Evolutionary conservation across 345 rosid species (phyloP).

Genomic region (Trapa incisa): DNA sequence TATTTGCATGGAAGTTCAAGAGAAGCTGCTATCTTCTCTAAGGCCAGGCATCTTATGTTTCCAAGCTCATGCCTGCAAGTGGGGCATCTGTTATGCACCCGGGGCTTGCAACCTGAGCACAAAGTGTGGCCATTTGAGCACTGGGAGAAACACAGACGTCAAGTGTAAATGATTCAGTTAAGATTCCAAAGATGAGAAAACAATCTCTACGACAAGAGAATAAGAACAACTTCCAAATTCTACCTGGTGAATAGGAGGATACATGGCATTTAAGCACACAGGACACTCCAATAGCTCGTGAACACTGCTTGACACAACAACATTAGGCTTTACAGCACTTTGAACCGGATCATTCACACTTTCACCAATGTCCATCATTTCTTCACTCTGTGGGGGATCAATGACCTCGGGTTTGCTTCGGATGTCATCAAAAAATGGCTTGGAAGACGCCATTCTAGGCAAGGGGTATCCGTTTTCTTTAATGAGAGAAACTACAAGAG

Average conservation of each 20-base stretch:
- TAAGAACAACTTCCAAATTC: conserved; percentile 1
- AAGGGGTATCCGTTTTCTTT: background rate
- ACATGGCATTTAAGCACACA: conserved; percentile 78
- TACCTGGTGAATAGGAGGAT: conserved; percentile 90
- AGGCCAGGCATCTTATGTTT: conserved; percentile 74
- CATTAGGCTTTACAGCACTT: conserved; percentile 37
- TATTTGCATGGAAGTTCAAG: conserved; percentile 76
- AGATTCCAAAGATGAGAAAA: background rate
- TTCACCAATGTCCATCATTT: conserved; percentile 35
- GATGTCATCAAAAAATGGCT: conserved; percentile 43
- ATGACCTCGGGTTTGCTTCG: conserved; percentile 55
- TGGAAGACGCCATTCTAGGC: conserved; percentile 43
- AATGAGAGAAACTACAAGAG: conserved; percentile 3
- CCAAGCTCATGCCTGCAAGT: conserved; percentile 85
- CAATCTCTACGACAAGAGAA: too few species aligned
- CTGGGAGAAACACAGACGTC: conserved; percentile 22
- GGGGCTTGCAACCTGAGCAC: conserved; percentile 74
- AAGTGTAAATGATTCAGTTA: conserved; percentile 4
- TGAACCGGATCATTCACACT: conserved; percentile 42
- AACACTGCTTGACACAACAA: conserved; percentile 61
- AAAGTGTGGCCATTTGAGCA: conserved; percentile 75
- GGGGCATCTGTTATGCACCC: conserved; percentile 75
- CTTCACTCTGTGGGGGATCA: conserved; percentile 53
- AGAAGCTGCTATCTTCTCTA: conserved; percentile 81
- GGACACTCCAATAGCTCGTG: conserved; percentile 78